Conservation (phyloP, 768 basidiomycete species). For the Auricularia sp. region DNA sequence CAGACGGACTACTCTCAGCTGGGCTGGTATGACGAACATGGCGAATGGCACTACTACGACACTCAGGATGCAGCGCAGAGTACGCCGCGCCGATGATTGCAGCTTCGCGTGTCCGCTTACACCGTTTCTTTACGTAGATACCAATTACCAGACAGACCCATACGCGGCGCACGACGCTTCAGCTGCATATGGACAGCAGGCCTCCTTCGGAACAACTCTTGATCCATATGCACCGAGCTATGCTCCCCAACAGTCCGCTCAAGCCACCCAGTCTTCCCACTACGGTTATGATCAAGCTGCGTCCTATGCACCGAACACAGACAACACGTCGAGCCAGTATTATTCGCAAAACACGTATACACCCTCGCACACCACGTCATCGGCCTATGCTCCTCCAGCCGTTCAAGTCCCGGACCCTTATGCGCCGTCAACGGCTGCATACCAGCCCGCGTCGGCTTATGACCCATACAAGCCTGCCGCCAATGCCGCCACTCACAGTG, state of each 20-base stretch:
- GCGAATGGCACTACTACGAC: slow-evolving; percentile 18
- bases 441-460: slow-evolving; percentile 11
- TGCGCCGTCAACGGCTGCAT: slow-evolving; percentile 7
- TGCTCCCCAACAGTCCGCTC: background rate
- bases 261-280: background rate
- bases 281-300: background rate
- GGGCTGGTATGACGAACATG: slow-evolving; percentile 22
- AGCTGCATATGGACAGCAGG: background rate
- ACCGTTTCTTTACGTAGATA: background rate
- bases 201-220: background rate
- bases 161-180: background rate
- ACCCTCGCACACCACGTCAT: slow-evolving; percentile 1
- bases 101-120: background rate
- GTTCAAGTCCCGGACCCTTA: slow-evolving; percentile 1
- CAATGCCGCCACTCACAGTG: too few species aligned
- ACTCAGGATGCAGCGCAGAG: slow-evolving; percentile 6
- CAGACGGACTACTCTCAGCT: slow-evolving; percentile 17
- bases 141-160: background rate
- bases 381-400: slow-evolving; percentile 2
- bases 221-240: background rate
- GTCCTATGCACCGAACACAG: background rate
- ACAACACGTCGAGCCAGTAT: background rate
- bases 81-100: background rate
- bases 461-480: slow-evolving; percentile 11
- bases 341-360: background rate